A percentile compares a stretch with the other conserved stretches of the same genome.
Conservation (phyloP, 768 basidiomycete species). For the Tricholoma saponaceum region DNA sequence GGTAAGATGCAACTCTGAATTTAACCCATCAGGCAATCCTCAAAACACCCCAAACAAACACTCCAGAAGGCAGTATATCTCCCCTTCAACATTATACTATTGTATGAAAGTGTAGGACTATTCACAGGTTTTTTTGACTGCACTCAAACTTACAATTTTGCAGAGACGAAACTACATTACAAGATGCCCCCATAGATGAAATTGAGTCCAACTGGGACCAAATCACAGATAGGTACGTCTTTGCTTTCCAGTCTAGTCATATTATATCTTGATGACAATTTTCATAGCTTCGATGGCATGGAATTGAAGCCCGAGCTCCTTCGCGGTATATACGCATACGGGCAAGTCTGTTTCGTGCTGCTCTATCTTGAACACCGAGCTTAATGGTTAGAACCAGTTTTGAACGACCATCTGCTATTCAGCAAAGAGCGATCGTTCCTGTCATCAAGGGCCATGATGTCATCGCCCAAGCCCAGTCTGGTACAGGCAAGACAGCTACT, state of each 20-base stretch:
- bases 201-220: constrained; percentile 99
- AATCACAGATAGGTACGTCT: constrained; percentile 88
- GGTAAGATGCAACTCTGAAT: not conserved
- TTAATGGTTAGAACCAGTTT: constrained; percentile 52
- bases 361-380: not conserved
- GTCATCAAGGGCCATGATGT: constrained; percentile 98
- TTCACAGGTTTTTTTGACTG: not conserved
- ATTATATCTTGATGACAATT: not conserved
- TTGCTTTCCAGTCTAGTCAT: constrained; percentile 11
- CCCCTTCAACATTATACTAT: constrained; percentile 22
- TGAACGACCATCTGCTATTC: constrained; percentile 97
- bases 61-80: constrained; percentile 25
- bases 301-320: constrained; percentile 95
- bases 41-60: constrained; percentile 14
- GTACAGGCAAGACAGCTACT: constrained; percentile 99
- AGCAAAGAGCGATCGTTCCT: constrained; percentile 98
- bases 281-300: constrained; percentile 93
- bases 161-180: constrained; percentile 65
- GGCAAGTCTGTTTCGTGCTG: constrained; percentile 43
- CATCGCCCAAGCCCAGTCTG: constrained; percentile 98
- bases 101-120: constrained; percentile 21
- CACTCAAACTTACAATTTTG: constrained; percentile 1
- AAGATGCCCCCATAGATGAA: constrained; percentile 78
- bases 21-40: constrained; percentile 7
- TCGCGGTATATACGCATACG: constrained; percentile 98